Percentiles rank a stretch among this genome's conserved stretches.
phyloP scores from a whole-genome alignment of 2,329 filamentous ascomycete genomes.

The Aureobasidium sp. region DNA sequence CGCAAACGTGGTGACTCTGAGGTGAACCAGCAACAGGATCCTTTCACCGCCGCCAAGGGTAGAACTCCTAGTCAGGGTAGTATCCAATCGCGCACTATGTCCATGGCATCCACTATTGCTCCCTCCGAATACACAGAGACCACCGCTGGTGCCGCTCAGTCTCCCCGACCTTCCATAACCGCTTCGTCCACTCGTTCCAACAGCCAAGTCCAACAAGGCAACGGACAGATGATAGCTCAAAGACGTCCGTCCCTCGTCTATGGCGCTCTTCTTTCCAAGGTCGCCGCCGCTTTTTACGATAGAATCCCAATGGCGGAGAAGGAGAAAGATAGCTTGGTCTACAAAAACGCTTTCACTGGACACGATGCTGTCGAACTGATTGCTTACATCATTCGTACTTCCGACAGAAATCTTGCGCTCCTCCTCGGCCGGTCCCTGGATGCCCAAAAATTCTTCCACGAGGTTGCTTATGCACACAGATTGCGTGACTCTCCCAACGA shows the following conservation, averaged over 20 bases:
- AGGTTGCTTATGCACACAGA: slow-evolving; percentile 95
- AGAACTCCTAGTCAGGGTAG: slow-evolving; percentile 27
- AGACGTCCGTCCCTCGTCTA: slow-evolving; percentile 77
- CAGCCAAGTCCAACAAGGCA: slow-evolving; percentile 23
- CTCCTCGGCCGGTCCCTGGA: slow-evolving; percentile 86
- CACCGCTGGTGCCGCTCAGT: slow-evolving; percentile 17
- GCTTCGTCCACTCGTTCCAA: slow-evolving; percentile 27
- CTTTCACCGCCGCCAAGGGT: slow-evolving; percentile 6
- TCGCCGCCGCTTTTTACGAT: slow-evolving; percentile 85
- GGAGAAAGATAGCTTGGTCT: slow-evolving; percentile 92
- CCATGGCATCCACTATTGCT: slow-evolving; percentile 78
- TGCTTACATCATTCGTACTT: slow-evolving; percentile 94
- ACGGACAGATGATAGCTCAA: slow-evolving; percentile 47
- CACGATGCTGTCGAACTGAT: slow-evolving; percentile 93
- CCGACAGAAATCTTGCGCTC: slow-evolving; percentile 86
- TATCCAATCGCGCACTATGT: slow-evolving; percentile 62
- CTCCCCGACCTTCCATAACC: slow-evolving; percentile 20
- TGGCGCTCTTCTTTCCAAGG: slow-evolving; percentile 84
- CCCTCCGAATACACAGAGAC: slow-evolving; percentile 29
- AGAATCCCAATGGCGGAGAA: slow-evolving; percentile 79
- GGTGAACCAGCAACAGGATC: slow-evolving; percentile 13
- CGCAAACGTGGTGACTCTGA: slow-evolving; percentile 50
- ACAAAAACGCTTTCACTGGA: slow-evolving; percentile 94
- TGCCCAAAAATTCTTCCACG: slow-evolving; percentile 98
- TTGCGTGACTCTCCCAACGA: slow-evolving; percentile 89